Evolutionary conservation across 1,139 yeast genomes (phyloP), one percentile per base, ranked within the genome.

Genomic region (Saccharomycopsis crataegensis): DNA sequence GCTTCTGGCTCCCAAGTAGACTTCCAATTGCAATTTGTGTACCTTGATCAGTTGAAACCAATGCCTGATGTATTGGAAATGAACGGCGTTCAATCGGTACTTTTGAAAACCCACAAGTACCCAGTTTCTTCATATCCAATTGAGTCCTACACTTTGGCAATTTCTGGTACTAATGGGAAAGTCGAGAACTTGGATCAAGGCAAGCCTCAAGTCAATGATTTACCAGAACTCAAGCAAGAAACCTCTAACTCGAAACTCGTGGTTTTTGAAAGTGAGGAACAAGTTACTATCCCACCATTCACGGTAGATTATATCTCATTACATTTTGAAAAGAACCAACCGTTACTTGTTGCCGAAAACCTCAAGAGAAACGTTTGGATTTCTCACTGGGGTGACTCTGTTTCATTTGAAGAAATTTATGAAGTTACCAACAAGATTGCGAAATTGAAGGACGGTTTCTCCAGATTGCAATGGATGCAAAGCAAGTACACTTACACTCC

Each of bases 361-460:
- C 74, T 89, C 58, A 73, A 80, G 60, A 80, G 98, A 66, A 86
- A 87, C 49, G 69, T 88, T 49, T 91, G 98, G 96, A 76, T 90
- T 52, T 82, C 88, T 1, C 90, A 84, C 62, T 82, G 86, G 86
- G 82, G 85, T 33, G 70, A 75, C 51, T 70, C 83, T 5, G 64
- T 82, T 11, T 80, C 85, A 53, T 72, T 83, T 59, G 96, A 89
- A 65, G 99, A 94, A 66, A 82, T 85, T 63, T 91, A 89, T 66
- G 93, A 90, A 70, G 63, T 91, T 50, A 78, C 84, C 48, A 88
- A 93, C 65, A 72, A 72, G 38, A 98, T 87, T 36, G 95, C 96
- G 8, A 73, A 73, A 57, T 74, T 91, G 61, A 70, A 74, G 50
- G 63, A 71, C 8, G 93, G 94, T 1, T 91, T 88, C 65, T 82